A percentile compares a stretch with the other conserved stretches of the same genome.
These are phyloP conservation scores for Darksidea phi DNA, from an alignment of 495 filamentous ascomycete species.

Conservation along the genomic window DNA sequence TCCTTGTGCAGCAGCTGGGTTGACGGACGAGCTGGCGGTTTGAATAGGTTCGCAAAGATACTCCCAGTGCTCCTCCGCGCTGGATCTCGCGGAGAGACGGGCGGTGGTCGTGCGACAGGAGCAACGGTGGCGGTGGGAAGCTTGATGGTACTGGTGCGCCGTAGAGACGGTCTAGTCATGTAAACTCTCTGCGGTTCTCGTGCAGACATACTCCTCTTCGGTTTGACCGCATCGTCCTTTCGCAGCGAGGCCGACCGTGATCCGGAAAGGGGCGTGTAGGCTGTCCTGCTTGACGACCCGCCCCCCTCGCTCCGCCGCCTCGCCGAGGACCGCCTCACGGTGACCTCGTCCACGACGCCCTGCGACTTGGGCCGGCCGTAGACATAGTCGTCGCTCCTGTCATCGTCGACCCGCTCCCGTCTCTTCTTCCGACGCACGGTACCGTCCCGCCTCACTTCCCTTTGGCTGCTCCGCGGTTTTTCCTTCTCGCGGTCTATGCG, in stretches of 20 bases:
- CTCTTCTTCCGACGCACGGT: constrained; percentile 19
- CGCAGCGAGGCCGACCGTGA: constrained; percentile 21
- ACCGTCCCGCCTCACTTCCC: constrained; percentile 23
- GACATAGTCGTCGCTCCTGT: constrained; percentile 29
- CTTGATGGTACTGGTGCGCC: constrained; percentile 26
- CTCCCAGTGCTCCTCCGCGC: constrained; percentile 29
- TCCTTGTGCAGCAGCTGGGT: constrained; percentile 22
- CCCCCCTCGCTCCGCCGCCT: constrained; percentile 27
- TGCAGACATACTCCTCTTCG: constrained; percentile 29
- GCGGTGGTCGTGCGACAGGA: constrained; percentile 4
- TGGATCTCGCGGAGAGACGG: constrained; percentile 11
- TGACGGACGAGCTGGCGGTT: constrained; percentile 13
- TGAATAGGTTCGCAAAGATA: constrained; percentile 32
- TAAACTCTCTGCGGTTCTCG: constrained; percentile 29
- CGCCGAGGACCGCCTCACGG: constrained; percentile 11
- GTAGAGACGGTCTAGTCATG: constrained; percentile 28
- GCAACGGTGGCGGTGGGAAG: constrained; percentile 17
- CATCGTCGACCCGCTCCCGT: constrained; percentile 14
- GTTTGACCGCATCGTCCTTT: constrained; percentile 10
- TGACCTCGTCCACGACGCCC: constrained; percentile 19
- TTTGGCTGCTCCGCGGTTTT: constrained; percentile 20
- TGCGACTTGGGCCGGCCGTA: constrained; percentile 28
- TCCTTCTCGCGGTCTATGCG: constrained; percentile 12
- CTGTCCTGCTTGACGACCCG: constrained; percentile 16
- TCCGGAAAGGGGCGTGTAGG: constrained; percentile 19